phyloP scores from a whole-genome alignment of 371 early-diverging fungal species.

The Mucor piriformis region DNA sequence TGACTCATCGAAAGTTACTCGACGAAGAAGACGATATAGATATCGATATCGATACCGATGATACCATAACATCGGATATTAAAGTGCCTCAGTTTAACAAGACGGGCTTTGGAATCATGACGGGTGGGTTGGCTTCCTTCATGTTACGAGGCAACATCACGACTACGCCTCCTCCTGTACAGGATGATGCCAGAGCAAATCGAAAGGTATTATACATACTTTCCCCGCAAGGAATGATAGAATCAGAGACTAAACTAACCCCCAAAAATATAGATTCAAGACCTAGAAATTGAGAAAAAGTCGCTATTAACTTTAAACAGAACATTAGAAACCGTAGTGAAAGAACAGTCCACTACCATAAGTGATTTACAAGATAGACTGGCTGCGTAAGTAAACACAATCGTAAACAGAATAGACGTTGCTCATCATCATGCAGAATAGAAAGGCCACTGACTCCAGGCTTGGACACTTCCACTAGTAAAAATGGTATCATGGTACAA shows the following conservation, averaged over 20 bases:
- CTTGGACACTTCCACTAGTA: conserved; percentile 33
- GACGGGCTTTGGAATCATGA: conserved; percentile 13
- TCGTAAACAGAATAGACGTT: neutral
- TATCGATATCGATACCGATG: too few relatives aligned
- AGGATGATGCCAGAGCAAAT: conserved; percentile 46
- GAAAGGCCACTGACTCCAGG: conserved; percentile 42
- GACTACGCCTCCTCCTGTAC: neutral
- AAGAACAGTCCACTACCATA: conserved; percentile 44
- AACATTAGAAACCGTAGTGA: conserved; percentile 47
- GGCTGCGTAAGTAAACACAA: conserved; percentile 28
- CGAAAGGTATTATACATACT: conserved; percentile 32
- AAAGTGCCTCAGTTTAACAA: too few relatives aligned
- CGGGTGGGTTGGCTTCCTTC: conserved; percentile 19
- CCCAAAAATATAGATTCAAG: conserved; percentile 40
- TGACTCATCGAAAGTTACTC: conserved; percentile 10
- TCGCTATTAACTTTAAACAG: conserved; percentile 47
- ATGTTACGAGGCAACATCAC: conserved; percentile 20
- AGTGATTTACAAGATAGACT: conserved; percentile 43
- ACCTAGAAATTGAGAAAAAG: conserved; percentile 57
- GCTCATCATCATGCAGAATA: conserved; percentile 22
- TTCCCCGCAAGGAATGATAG: neutral
- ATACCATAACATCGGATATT: too few relatives aligned
- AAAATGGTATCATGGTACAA: conserved; percentile 38
- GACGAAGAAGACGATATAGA: conserved; percentile 11
- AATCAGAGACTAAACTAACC: neutral